A percentile compares a stretch with the other conserved stretches of the same genome.
Conservation (phyloP, 169 alveolate genomes). For the Plasmodium relictum region DNA sequence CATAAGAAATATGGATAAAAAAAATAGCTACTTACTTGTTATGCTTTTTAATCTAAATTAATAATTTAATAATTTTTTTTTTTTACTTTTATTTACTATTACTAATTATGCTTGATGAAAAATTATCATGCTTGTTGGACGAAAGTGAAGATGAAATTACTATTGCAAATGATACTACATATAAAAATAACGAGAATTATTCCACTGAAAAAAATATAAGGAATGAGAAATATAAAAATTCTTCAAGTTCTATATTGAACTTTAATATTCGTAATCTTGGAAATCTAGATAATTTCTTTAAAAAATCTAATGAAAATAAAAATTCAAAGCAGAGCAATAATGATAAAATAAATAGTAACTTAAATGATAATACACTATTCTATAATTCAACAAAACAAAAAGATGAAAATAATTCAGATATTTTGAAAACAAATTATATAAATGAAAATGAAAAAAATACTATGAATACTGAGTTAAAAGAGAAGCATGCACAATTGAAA, state of each 20-base stretch:
- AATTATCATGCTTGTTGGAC: slow-evolving; percentile 73
- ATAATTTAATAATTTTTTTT: slow-evolving; percentile 12
- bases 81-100: slow-evolving; percentile 22
- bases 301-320: slow-evolving; percentile 29
- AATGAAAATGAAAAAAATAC: not conserved
- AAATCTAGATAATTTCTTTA: slow-evolving; percentile 53
- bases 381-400: not conserved
- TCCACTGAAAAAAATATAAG: not conserved
- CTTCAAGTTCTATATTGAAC: slow-evolving; percentile 38
- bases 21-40: not conserved
- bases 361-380: not conserved
- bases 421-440: not conserved
- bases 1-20: too few species aligned
- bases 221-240: slow-evolving; percentile 3
- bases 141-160: slow-evolving; percentile 73
- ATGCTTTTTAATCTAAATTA: slow-evolving; percentile 14
- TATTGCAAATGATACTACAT: not conserved
- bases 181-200: not conserved
- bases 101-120: slow-evolving; percentile 66
- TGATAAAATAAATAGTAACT: not conserved
- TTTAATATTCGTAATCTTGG: slow-evolving; percentile 61
- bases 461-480: not conserved
- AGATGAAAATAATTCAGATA: not conserved
- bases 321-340: not conserved
- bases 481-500: slow-evolving; percentile 20